Conservation (phyloP, 139 green algal species). For the Coelastrella sp. region DNA sequence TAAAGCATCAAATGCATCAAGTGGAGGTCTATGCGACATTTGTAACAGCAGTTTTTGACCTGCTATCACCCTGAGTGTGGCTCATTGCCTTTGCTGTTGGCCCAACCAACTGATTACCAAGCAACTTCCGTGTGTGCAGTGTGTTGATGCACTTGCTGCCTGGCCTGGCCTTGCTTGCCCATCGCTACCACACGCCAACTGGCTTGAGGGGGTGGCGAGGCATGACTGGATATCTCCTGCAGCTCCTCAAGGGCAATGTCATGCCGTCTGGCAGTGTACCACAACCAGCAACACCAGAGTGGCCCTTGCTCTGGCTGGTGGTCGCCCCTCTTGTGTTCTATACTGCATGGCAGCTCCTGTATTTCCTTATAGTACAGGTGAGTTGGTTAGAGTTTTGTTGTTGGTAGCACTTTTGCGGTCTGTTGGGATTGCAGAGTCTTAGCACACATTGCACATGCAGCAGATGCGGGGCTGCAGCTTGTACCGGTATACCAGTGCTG, state of each 20-base stretch:
- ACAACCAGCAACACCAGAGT: background rate
- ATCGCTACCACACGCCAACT: constrained; percentile 52
- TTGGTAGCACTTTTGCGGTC: background rate
- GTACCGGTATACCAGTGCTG: no score
- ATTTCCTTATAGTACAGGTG: constrained; percentile 77
- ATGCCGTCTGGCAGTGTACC: background rate
- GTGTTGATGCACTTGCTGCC: constrained; percentile 78
- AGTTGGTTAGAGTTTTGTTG: background rate
- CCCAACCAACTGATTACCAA: background rate
- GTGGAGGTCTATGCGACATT: no score
- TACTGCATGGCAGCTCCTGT: constrained; percentile 69
- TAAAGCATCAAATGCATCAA: no score
- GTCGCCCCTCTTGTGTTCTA: constrained; percentile 71
- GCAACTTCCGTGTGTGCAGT: constrained; percentile 45
- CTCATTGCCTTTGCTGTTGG: background rate
- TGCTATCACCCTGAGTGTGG: no score
- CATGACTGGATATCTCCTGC: background rate
- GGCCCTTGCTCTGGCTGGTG: constrained; percentile 57
- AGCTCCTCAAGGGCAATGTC: constrained; percentile 13
- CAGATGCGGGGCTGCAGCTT: background rate
- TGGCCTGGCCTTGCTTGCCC: constrained; percentile 70
- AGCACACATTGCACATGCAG: no score
- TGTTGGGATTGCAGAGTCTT: no score
- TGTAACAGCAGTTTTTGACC: no score
- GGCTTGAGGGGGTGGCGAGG: constrained; percentile 30